These are phyloP conservation scores for Stylonectria norvegica DNA, from an alignment of 2,329 filamentous ascomycete genomes.

Conservation along the genomic window DNA sequence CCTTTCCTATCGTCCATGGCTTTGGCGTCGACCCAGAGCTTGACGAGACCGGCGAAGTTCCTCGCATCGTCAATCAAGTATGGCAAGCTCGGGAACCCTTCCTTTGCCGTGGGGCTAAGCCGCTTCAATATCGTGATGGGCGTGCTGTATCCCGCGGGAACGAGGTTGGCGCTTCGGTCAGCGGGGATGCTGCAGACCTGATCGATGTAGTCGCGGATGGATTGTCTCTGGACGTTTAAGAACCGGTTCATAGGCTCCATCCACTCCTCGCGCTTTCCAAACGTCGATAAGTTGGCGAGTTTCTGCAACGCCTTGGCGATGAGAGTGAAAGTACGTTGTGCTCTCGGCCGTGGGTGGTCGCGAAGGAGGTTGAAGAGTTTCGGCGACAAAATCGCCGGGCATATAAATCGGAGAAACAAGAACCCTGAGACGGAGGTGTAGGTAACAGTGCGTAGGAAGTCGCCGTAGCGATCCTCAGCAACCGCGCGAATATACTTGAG, in stretches of 20 bases:
- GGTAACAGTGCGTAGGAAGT: slow-evolving; percentile 82
- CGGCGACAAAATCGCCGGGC: slow-evolving; percentile 91
- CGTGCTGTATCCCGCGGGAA: slow-evolving; percentile 85
- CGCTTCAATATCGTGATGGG: slow-evolving; percentile 86
- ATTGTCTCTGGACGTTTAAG: slow-evolving; percentile 67
- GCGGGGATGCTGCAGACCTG: slow-evolving; percentile 78
- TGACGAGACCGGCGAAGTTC: slow-evolving; percentile 79
- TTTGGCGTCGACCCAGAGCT: slow-evolving; percentile 67
- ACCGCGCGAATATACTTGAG: slow-evolving; percentile 90
- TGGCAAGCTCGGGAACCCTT: slow-evolving; percentile 89
- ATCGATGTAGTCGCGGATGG: slow-evolving; percentile 86
- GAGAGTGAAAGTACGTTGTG: slow-evolving; percentile 83
- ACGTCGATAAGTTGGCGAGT: slow-evolving; percentile 83
- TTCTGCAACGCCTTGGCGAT: slow-evolving; percentile 92
- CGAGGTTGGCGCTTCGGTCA: slow-evolving; percentile 59
- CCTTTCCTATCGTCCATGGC: slow-evolving; percentile 36
- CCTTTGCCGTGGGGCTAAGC: slow-evolving; percentile 73
- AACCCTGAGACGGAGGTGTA: slow-evolving; percentile 97
- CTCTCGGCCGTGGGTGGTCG: slow-evolving; percentile 78
- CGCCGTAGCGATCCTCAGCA: slow-evolving; percentile 90
- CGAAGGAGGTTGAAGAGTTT: slow-evolving; percentile 83
- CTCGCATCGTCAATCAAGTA: slow-evolving; percentile 88
- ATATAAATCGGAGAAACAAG: slow-evolving; percentile 90
- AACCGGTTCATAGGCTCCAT: slow-evolving; percentile 99
- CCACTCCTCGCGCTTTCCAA: slow-evolving; percentile 95